Evolutionary conservation across 148 eudicot genomes (phyloP).

Genomic region (Rhododendron mucronatum): DNA sequence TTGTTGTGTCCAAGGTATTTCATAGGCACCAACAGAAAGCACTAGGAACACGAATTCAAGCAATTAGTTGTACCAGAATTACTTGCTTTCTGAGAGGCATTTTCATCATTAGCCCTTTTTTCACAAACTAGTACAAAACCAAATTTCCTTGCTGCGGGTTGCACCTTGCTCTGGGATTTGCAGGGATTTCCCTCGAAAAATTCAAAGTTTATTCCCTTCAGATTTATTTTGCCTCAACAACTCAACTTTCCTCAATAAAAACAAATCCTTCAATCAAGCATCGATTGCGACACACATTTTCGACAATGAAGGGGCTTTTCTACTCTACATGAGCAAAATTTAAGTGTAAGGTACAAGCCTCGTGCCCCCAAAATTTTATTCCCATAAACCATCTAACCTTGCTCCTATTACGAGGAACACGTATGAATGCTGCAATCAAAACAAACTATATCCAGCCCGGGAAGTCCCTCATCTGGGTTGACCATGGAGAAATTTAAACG

Average conservation of each 20-base stretch:
- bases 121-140: background rate
- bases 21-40: background rate
- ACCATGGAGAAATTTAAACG: background rate
- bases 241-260: too few species aligned
- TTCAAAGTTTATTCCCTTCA: background rate
- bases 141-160: too few species aligned
- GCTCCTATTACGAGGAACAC: background rate
- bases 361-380: constrained; percentile 4
- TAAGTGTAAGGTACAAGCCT: constrained; percentile 9
- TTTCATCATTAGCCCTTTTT: background rate
- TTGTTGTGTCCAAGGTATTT: background rate
- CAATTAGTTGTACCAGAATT: background rate
- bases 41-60: background rate
- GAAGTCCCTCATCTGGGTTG: background rate
- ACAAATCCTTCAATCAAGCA: too few species aligned
- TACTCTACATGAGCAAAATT: constrained; percentile 23
- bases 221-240: background rate
- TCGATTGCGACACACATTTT: background rate
- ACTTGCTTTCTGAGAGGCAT: background rate
- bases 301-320: constrained; percentile 3
- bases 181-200: background rate
- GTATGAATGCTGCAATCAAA: background rate
- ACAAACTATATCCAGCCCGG: background rate
- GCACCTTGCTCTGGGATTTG: background rate
- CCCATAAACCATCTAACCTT: background rate